These are phyloP conservation scores for Diplocarpon rosae DNA, from an alignment of 2,329 filamentous ascomycete genomes.

Conservation along the genomic window DNA sequence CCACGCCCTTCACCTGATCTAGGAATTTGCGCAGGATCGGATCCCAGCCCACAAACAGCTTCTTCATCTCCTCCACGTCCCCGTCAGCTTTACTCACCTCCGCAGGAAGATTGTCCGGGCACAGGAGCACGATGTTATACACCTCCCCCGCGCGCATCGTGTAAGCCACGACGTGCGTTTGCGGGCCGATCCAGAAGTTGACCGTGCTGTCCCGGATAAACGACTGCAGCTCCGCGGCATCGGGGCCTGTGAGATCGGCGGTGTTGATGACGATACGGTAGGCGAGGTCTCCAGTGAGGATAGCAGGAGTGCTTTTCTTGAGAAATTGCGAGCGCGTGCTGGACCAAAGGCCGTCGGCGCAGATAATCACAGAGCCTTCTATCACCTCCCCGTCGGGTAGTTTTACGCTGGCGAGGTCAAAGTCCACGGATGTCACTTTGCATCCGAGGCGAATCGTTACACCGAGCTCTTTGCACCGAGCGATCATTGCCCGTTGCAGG, in stretches of 20 bases:
- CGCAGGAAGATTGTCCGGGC: conserved; percentile 50
- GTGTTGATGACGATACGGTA: conserved; percentile 48
- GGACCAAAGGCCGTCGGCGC: conserved; percentile 55
- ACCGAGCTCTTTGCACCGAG: conserved; percentile 30
- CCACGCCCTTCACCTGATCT: conserved; percentile 43
- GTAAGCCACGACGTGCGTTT: conserved; percentile 51
- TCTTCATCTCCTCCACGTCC: conserved; percentile 48
- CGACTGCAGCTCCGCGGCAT: conserved; percentile 34
- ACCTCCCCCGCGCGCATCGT: conserved; percentile 45
- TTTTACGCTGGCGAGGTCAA: conserved; percentile 13
- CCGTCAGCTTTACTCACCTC: conserved; percentile 41
- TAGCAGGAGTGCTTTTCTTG: conserved; percentile 35
- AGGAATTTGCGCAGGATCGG: conserved; percentile 38
- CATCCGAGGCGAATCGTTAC: conserved; percentile 30
- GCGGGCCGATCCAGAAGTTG: conserved; percentile 54
- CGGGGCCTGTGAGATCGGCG: conserved; percentile 39
- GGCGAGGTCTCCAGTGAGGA: conserved; percentile 52
- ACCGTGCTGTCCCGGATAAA: conserved; percentile 42
- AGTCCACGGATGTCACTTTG: conserved; percentile 26
- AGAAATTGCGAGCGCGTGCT: conserved; percentile 40
- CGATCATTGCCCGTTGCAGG: conserved; percentile 34
- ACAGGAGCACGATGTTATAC: conserved; percentile 56
- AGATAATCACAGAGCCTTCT: conserved; percentile 46
- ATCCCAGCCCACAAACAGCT: conserved; percentile 53
- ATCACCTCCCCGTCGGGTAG: conserved; percentile 25